phyloP scores from a whole-genome alignment of 805 yeast genomes.

The Yarrowia yakushimensis region DNA sequence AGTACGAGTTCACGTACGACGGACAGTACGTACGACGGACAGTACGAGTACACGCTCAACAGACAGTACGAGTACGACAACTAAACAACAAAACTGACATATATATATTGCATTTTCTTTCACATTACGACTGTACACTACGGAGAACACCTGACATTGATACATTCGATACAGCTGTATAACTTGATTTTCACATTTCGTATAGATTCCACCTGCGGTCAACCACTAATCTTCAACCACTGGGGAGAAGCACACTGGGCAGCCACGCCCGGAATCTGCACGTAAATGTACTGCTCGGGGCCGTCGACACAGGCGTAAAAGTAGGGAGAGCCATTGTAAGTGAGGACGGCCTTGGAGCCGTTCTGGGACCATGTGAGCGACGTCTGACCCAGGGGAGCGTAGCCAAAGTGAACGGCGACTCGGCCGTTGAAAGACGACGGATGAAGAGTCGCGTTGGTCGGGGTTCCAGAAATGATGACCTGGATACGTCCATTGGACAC shows the following conservation, averaged over 20 bases:
- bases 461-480: neutral
- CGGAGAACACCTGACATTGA: too few species aligned
- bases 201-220: too few species aligned
- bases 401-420: neutral
- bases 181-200: too few species aligned
- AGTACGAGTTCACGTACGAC: too few species aligned
- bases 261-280: neutral
- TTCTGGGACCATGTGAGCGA: neutral
- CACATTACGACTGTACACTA: too few species aligned
- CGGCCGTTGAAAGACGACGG: neutral
- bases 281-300: neutral
- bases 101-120: too few species aligned
- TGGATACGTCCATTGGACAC: neutral
- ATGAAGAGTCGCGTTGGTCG: conserved; percentile 5
- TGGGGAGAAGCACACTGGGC: conserved; percentile 3
- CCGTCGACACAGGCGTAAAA: conserved; percentile 8
- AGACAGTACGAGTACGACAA: too few species aligned
- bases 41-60: too few species aligned
- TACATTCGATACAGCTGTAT: too few species aligned
- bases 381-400: conserved; percentile 6
- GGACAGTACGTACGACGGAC: too few species aligned
- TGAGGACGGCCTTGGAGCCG: neutral
- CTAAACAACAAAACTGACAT: too few species aligned
- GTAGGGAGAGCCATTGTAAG: conserved; percentile 9
- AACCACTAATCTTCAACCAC: conserved; percentile 17